A percentile compares a stretch with the other conserved stretches of the same genome.
phyloP scores from a whole-genome alignment of 2,329 filamentous ascomycete genomes.

The Lasiodiplodia theobromae region DNA sequence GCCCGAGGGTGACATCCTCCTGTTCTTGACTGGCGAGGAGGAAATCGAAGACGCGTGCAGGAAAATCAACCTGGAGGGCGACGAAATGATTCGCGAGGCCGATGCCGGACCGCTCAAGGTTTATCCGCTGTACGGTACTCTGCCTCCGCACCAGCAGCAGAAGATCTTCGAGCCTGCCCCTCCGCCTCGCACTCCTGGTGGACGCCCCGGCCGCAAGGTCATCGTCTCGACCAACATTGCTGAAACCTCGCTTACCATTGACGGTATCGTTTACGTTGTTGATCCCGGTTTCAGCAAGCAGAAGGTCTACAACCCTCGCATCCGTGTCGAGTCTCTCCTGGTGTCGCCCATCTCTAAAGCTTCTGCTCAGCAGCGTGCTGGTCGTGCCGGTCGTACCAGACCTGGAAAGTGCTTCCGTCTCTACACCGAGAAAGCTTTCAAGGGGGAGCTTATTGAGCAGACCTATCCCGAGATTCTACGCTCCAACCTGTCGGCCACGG shows the following conservation, averaged over 20 bases:
- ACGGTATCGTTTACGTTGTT: slow-evolving; percentile 99
- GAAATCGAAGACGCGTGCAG: slow-evolving; percentile 97
- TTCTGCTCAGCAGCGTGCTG: slow-evolving; percentile 94
- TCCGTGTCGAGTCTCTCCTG: slow-evolving; percentile 94
- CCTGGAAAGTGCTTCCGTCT: slow-evolving; percentile 98
- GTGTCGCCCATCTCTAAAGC: slow-evolving; percentile 98
- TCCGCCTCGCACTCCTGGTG: slow-evolving; percentile 72
- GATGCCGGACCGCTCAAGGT: slow-evolving; percentile 88
- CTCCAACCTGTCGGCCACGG: slow-evolving; percentile 93
- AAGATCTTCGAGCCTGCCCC: slow-evolving; percentile 93
- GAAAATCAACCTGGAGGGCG: slow-evolving; percentile 88
- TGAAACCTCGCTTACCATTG: slow-evolving; percentile 95
- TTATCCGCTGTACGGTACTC: slow-evolving; percentile 91
- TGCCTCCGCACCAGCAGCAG: slow-evolving; percentile 93
- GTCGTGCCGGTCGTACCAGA: slow-evolving; percentile 98
- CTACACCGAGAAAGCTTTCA: slow-evolving; percentile 95
- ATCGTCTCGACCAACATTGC: slow-evolving; percentile 98
- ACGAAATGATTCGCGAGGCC: slow-evolving; percentile 90
- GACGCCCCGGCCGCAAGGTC: slow-evolving; percentile 87
- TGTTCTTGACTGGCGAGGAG: slow-evolving; percentile 97
- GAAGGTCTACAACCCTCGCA: slow-evolving; percentile 97
- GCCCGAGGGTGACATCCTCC: slow-evolving; percentile 86
- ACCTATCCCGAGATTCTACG: slow-evolving; percentile 95
- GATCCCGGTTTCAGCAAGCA: slow-evolving; percentile 99
- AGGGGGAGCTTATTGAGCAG: slow-evolving; percentile 96